Conservation (phyloP, 768 basidiomycete species). For the Leccinum fibrillosum region DNA sequence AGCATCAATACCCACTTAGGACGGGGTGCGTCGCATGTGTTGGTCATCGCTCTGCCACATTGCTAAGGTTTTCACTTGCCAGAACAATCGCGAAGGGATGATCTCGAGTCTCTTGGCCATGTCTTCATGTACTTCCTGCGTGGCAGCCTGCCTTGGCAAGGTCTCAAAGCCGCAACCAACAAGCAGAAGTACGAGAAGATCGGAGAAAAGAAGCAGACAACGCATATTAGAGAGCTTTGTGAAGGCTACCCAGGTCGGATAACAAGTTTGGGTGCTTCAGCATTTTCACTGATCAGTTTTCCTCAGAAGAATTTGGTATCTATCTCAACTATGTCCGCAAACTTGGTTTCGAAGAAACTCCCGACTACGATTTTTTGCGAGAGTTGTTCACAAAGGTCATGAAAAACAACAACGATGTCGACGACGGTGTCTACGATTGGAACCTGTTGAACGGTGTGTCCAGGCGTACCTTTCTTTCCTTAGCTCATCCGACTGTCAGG, state of each 20-base stretch:
- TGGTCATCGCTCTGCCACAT: constrained; percentile 1
- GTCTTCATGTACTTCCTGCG: constrained; percentile 99
- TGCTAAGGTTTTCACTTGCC: constrained; percentile 6
- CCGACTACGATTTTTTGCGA: constrained; percentile 97
- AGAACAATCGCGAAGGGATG: constrained; percentile 94
- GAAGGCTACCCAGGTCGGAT: constrained; percentile 88
- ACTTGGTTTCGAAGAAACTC: constrained; percentile 97
- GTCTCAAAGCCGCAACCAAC: constrained; percentile 98
- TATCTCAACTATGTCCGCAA: constrained; percentile 99
- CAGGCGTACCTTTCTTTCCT: not conserved
- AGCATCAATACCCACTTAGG: constrained; percentile 99
- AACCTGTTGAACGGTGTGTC: constrained; percentile 78
- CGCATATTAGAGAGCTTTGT: constrained; percentile 94
- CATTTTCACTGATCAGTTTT: constrained; percentile 2
- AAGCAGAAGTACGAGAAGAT: constrained; percentile 99
- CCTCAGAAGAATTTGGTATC: constrained; percentile 92
- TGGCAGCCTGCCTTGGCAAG: constrained; percentile 98
- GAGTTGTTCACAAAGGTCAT: constrained; percentile 93
- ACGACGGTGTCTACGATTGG: constrained; percentile 97
- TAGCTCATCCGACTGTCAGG: constrained; percentile 39
- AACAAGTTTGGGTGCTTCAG: constrained; percentile 1
- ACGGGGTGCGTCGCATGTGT: constrained; percentile 56
- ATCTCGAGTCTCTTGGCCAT: constrained; percentile 97
- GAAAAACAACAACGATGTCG: constrained; percentile 85
- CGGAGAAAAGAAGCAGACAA: constrained; percentile 99